Conservation (phyloP, 257 asterid species). For the Solanum pennellii region DNA sequence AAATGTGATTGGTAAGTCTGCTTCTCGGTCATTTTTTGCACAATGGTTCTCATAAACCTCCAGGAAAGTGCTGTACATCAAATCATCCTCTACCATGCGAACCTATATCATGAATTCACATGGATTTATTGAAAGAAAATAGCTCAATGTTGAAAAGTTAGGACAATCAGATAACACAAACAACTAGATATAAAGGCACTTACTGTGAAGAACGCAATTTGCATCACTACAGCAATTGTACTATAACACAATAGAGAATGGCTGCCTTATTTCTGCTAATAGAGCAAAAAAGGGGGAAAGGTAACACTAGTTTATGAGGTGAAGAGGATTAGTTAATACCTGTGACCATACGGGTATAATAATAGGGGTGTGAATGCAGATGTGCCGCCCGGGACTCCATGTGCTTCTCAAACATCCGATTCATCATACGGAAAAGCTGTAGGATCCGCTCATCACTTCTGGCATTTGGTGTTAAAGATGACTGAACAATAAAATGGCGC, state of each 20-base stretch:
- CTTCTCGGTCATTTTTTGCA: conserved; percentile 88
- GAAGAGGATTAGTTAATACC: conserved; percentile 26
- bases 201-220: background rate
- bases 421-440: conserved; percentile 97
- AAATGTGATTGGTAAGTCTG: conserved; percentile 78
- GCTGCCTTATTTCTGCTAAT: background rate
- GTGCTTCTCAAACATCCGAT: conserved; percentile 95
- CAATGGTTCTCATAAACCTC: conserved; percentile 98
- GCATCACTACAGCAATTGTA: background rate
- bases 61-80: conserved; percentile 92
- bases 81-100: conserved; percentile 98
- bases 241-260: background rate
- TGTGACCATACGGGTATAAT: conserved; percentile 99
- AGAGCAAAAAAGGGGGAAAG: background rate
- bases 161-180: background rate
- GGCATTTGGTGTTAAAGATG: conserved; percentile 98
- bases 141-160: background rate
- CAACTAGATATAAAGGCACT: background rate
- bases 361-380: conserved; percentile 88
- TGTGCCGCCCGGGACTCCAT: conserved; percentile 97
- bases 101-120: conserved; percentile 36
- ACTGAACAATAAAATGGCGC: conserved; percentile 95
- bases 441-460: conserved; percentile 97
- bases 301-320: background rate
- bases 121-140: background rate